Conservation (phyloP, 768 basidiomycete genomes). For the Tulasnella sp. region DNA sequence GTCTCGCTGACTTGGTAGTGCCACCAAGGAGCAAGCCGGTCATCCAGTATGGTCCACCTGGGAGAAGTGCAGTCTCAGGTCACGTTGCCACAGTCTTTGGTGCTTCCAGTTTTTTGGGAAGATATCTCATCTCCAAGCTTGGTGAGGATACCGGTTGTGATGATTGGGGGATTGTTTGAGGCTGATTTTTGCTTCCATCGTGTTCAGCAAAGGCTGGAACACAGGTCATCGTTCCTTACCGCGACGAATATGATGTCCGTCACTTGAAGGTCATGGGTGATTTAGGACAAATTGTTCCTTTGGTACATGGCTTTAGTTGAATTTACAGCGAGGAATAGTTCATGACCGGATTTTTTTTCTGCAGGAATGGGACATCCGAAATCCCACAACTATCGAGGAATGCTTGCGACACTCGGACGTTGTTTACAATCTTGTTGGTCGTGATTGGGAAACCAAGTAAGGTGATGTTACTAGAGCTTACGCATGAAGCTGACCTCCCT, state of each 20-base stretch:
- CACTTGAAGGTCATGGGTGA: constrained; percentile 90
- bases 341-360: too few species aligned
- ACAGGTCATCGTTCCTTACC: constrained; percentile 87
- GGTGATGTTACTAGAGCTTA: constrained; percentile 18
- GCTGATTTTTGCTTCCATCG: neutral
- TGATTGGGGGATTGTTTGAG: neutral
- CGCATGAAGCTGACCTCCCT: neutral
- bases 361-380: constrained; percentile 92
- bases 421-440: constrained; percentile 90
- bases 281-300: constrained; percentile 86
- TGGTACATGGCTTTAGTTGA: constrained; percentile 43
- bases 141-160: constrained; percentile 36
- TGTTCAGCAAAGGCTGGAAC: constrained; percentile 71
- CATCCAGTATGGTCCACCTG: constrained; percentile 63
- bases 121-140: constrained; percentile 88
- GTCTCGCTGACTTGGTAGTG: constrained; percentile 2
- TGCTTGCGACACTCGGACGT: constrained; percentile 90
- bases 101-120: constrained; percentile 85
- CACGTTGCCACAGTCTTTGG: constrained; percentile 96
- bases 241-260: constrained; percentile 86
- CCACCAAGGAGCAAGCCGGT: constrained; percentile 39
- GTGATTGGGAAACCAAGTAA: constrained; percentile 93
- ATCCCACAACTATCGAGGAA: constrained; percentile 82
- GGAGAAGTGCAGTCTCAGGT: constrained; percentile 77
- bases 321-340: too few species aligned